Conservation (phyloP, 163 green algal genomes). For the Chlamydomonas reinhardtii region DNA sequence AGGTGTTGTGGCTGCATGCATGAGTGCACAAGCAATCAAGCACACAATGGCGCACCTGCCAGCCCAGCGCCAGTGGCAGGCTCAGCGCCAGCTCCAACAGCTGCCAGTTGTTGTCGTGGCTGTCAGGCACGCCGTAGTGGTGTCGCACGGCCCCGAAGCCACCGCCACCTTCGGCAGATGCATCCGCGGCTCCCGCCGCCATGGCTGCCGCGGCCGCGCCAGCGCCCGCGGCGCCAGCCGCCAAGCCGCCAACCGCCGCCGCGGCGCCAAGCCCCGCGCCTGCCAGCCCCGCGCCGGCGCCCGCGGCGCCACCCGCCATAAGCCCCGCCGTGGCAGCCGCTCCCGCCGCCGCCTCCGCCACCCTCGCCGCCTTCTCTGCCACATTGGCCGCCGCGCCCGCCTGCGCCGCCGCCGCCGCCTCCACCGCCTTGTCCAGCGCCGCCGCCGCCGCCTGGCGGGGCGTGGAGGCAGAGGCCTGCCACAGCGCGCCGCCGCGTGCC, state of each 20-base stretch:
- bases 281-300: not conserved
- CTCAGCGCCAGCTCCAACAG: conserved; percentile 68
- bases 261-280: not conserved
- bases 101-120: conserved; percentile 78
- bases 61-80: conserved; percentile 69
- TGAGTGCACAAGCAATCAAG: too few species aligned
- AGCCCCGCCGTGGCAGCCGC: not conserved
- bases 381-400: too few species aligned
- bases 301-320: not conserved
- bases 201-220: conserved; percentile 14
- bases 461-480: not conserved
- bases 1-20: too few species aligned
- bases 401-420: not conserved
- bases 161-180: too few species aligned
- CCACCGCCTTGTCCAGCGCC: too few species aligned
- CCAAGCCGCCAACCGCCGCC: not conserved
- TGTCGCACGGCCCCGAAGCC: not conserved
- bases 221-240: not conserved
- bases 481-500: conserved; percentile 49
- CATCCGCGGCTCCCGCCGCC: not conserved
- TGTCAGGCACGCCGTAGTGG: conserved; percentile 50
- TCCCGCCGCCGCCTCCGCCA: too few species aligned
- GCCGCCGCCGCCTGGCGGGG: conserved; percentile 1
- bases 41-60: conserved; percentile 56
- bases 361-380: not conserved